Conservation (phyloP, 2,329 filamentous ascomycete species). For the Coniella lustricola region DNA sequence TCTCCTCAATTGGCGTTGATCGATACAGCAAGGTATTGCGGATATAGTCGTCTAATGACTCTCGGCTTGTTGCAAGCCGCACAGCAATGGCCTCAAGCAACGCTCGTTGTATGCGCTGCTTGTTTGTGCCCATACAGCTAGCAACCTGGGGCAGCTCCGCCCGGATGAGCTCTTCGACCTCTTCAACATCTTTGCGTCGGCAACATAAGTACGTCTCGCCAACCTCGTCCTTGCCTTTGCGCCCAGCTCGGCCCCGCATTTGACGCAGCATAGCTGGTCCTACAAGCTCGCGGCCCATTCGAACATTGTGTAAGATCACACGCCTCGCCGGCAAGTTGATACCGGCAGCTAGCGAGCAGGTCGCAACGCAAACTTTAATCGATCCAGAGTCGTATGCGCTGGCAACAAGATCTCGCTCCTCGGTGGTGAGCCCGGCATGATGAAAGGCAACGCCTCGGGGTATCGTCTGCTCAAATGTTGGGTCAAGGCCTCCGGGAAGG, state of each 20-base stretch:
- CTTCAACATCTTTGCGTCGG: conserved; percentile 59
- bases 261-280: conserved; percentile 73
- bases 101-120: conserved; percentile 61
- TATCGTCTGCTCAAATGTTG: conserved; percentile 56
- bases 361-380: conserved; percentile 66
- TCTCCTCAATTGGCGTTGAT: conserved; percentile 41
- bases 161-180: conserved; percentile 63
- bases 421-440: conserved; percentile 64
- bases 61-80: conserved; percentile 57
- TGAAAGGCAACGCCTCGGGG: conserved; percentile 67
- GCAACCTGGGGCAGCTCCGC: conserved; percentile 63
- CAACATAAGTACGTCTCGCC: conserved; percentile 76
- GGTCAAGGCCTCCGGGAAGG: conserved; percentile 59
- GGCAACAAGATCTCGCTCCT: conserved; percentile 67
- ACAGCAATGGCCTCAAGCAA: conserved; percentile 65
- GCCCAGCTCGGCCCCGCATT: conserved; percentile 71
- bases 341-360: conserved; percentile 74
- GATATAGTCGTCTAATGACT: conserved; percentile 62
- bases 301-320: conserved; percentile 67
- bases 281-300: conserved; percentile 71
- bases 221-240: conserved; percentile 70
- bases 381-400: conserved; percentile 62
- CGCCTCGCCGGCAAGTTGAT: conserved; percentile 69
- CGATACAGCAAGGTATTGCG: conserved; percentile 59
- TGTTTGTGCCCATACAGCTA: conserved; percentile 62